phyloP scores from a whole-genome alignment of 441 rosid genomes.

The Corymbia citriodora region DNA sequence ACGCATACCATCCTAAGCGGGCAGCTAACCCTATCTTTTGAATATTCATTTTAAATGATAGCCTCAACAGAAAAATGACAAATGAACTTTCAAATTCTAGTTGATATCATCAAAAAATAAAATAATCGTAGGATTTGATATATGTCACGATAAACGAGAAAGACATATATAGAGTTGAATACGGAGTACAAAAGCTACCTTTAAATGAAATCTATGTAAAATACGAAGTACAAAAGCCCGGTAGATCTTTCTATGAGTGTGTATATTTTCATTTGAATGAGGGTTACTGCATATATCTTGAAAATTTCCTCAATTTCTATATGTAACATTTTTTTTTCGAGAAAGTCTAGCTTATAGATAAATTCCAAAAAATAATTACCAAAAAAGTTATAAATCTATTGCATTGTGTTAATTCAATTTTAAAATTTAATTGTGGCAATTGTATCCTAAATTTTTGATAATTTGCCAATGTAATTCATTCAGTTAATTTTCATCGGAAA shows the following conservation, averaged over 20 bases:
- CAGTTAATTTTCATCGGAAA: fast-evolving
- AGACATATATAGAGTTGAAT: neutral
- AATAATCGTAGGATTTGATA: neutral
- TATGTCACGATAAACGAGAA: neutral
- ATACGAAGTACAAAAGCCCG: neutral
- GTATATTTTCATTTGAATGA: neutral
- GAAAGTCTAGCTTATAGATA: neutral
- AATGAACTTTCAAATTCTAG: neutral
- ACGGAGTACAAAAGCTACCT: neutral
- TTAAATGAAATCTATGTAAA: neutral
- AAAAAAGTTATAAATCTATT: too few relatives aligned
- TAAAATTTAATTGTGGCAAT: too few relatives aligned
- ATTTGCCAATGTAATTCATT: too few relatives aligned
- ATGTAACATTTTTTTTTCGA: too few relatives aligned
- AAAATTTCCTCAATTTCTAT: neutral
- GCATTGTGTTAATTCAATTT: too few relatives aligned
- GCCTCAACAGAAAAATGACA: neutral
- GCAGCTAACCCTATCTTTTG: neutral
- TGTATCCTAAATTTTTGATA: too few relatives aligned
- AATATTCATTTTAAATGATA: neutral
- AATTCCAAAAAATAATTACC: too few relatives aligned
- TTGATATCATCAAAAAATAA: neutral
- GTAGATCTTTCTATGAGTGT: neutral
- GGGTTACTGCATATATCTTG: neutral
- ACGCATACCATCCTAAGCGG: neutral